Conservation (phyloP, 179 eudicot species). For the Amaranthus tricolor region DNA sequence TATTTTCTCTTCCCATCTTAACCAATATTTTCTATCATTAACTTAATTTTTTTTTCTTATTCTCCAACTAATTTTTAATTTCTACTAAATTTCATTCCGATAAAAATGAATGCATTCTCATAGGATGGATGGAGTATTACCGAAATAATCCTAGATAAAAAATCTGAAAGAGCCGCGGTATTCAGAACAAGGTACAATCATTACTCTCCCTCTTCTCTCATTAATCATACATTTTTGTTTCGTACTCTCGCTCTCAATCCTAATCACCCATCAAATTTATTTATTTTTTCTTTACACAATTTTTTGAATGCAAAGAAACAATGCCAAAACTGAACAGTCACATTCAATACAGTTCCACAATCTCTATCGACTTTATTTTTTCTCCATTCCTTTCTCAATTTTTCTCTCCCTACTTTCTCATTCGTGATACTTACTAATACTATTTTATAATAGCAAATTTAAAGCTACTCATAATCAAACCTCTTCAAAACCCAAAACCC, state of each 20-base stretch:
- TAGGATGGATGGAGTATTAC: no score
- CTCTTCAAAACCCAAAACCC: slow-evolving; percentile 19
- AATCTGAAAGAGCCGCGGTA: slow-evolving; percentile 36
- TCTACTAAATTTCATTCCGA: no score
- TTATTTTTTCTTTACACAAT: not conserved
- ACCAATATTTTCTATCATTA: no score
- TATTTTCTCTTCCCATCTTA: no score
- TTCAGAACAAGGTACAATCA: slow-evolving; percentile 41
- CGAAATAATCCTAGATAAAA: not conserved
- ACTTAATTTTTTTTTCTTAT: no score
- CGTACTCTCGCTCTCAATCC: slow-evolving; percentile 33
- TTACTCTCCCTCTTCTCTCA: slow-evolving; percentile 25
- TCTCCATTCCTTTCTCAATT: slow-evolving; percentile 14
- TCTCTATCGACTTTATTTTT: slow-evolving; percentile 33
- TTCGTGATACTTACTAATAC: slow-evolving; percentile 15
- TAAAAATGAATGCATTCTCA: no score
- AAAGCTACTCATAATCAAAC: not conserved
- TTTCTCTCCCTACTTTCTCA: slow-evolving; percentile 28
- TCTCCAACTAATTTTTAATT: no score
- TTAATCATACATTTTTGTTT: slow-evolving; percentile 13
- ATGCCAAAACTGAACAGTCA: slow-evolving; percentile 41
- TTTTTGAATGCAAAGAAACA: slow-evolving; percentile 11
- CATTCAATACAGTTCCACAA: slow-evolving; percentile 49
- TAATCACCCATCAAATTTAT: slow-evolving; percentile 15
- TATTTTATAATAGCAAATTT: not conserved